Percentiles rank a stretch among this genome's conserved stretches.
Evolutionary conservation across 345 rosid genomes (phyloP).

Genomic region (Physaria fendleri): DNA sequence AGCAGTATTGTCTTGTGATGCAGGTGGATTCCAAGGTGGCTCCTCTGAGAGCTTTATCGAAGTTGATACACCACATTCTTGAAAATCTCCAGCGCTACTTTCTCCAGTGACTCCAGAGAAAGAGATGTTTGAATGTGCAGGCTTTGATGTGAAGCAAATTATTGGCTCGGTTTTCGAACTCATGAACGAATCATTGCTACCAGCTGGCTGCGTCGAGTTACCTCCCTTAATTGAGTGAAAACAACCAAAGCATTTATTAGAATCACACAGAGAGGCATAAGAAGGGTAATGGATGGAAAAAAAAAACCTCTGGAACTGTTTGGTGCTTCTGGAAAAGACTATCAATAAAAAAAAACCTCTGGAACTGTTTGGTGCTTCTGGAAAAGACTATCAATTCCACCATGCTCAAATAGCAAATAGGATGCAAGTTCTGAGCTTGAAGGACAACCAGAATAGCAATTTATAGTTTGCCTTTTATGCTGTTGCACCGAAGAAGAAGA

Average conservation of each 20-base stretch:
- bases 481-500: slow-evolving; percentile 31
- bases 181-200: slow-evolving; percentile 77
- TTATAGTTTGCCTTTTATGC: slow-evolving; percentile 74
- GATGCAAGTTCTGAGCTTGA: slow-evolving; percentile 83
- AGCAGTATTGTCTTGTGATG: slow-evolving; percentile 42
- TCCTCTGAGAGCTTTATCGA: slow-evolving; percentile 69
- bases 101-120: slow-evolving; percentile 93
- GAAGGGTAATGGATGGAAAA: neutral
- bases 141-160: slow-evolving; percentile 48
- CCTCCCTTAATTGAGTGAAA: slow-evolving; percentile 28
- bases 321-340: slow-evolving; percentile 69
- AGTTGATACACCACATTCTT: slow-evolving; percentile 83
- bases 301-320: slow-evolving; percentile 28
- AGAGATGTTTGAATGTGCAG: slow-evolving; percentile 63
- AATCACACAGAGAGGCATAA: neutral
- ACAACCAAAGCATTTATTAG: neutral
- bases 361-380: slow-evolving; percentile 40
- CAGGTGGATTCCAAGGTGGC: slow-evolving; percentile 79
- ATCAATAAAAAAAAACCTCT: slow-evolving; percentile 39
- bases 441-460: slow-evolving; percentile 87
- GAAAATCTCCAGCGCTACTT: slow-evolving; percentile 69
- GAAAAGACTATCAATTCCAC: slow-evolving; percentile 85
- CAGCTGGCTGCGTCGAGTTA: slow-evolving; percentile 53
- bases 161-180: slow-evolving; percentile 87
- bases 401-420: slow-evolving; percentile 73